phyloP scores from a whole-genome alignment of 176 grass and related monocot genomes.

The Microstegium vimineum region DNA sequence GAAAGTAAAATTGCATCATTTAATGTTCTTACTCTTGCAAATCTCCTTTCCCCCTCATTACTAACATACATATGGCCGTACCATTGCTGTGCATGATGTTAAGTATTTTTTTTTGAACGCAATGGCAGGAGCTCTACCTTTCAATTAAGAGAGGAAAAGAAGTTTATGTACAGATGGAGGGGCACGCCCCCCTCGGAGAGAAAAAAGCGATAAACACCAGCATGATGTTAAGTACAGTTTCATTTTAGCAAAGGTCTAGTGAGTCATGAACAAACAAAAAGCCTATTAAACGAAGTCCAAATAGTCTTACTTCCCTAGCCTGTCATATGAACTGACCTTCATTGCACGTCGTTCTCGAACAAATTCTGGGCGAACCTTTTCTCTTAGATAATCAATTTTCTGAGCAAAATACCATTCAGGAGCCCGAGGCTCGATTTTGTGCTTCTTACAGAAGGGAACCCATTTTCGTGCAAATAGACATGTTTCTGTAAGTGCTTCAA shows the following conservation, averaged over 20 bases:
- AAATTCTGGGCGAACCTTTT: conserved; percentile 28
- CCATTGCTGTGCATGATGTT: not conserved
- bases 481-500: conserved; percentile 29
- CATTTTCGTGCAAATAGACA: conserved; percentile 31
- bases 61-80: not conserved
- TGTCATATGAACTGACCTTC: conserved; percentile 20
- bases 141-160: no score
- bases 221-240: not conserved
- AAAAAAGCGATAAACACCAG: no score
- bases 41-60: not conserved
- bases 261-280: not conserved
- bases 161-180: no score
- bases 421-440: conserved; percentile 31
- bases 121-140: no score
- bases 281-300: not conserved
- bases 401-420: conserved; percentile 38
- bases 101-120: no score
- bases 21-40: not conserved
- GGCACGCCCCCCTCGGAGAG: no score
- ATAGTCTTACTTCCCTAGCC: not conserved
- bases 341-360: conserved; percentile 26
- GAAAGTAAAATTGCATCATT: not conserved
- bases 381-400: conserved; percentile 34
- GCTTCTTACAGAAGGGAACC: conserved; percentile 28
- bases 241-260: not conserved